phyloP scores from a whole-genome alignment of 1,284 basidiomycete genomes.

The Athelia sp. region DNA sequence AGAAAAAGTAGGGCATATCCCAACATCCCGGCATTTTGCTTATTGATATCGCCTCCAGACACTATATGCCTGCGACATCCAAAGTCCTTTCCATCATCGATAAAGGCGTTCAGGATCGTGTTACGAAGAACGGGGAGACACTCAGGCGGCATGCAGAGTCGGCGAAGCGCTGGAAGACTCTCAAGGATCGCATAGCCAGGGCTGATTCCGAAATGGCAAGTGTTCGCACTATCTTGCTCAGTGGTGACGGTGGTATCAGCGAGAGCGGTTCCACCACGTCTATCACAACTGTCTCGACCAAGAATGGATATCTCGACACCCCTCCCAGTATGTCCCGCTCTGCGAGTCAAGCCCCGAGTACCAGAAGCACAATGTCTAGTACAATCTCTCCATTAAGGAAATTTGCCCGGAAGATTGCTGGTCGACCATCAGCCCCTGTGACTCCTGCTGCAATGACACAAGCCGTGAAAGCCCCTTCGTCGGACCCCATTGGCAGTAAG shows the following conservation, averaged over 20 bases:
- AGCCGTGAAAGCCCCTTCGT: conserved; percentile 38
- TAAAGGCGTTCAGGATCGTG: conserved; percentile 84
- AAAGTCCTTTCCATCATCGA: conserved; percentile 93
- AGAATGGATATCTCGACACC: conserved; percentile 58
- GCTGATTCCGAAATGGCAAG: conserved; percentile 81
- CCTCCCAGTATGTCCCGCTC: conserved; percentile 46
- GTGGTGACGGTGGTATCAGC: conserved; percentile 49
- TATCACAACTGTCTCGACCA: conserved; percentile 38
- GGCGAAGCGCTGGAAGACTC: conserved; percentile 75
- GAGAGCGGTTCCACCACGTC: conserved; percentile 68
- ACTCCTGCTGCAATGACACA: conserved; percentile 47
- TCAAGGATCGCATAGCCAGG: conserved; percentile 70
- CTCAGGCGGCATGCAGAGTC: conserved; percentile 83
- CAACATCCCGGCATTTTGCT: conserved; percentile 4
- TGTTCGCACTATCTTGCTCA: conserved; percentile 56
- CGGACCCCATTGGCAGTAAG: conserved; percentile 43
- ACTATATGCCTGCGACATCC: conserved; percentile 89
- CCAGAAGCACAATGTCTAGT: conserved; percentile 53
- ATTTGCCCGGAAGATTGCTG: conserved; percentile 63
- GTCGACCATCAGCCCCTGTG: conserved; percentile 35
- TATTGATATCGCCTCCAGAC: conserved; percentile 35
- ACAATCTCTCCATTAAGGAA: conserved; percentile 77
- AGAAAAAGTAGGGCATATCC: conserved; percentile 64
- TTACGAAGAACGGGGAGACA: conserved; percentile 93
- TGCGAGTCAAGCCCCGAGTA: conserved; percentile 38